A percentile compares a stretch with the other conserved stretches of the same genome.
Conservation (phyloP, 768 basidiomycete genomes). For the Amanita rimosa region DNA sequence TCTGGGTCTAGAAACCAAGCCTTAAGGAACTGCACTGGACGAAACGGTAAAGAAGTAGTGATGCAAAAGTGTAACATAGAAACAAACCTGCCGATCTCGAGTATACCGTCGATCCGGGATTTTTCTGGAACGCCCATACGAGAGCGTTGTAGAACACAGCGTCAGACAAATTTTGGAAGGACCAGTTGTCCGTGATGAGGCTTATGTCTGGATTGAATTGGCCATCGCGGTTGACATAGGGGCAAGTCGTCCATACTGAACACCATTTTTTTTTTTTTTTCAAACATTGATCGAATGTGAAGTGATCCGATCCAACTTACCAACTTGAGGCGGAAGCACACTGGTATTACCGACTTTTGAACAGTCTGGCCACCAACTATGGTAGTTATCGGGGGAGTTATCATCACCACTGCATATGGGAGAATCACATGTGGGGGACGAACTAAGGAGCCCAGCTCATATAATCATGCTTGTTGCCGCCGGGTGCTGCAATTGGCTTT, state of each 20-base stretch:
- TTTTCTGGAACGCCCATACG: constrained; percentile 31
- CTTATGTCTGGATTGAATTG: constrained; percentile 55
- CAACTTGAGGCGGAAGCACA: constrained; percentile 37
- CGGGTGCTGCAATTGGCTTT: constrained; percentile 36
- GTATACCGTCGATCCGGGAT: constrained; percentile 14
- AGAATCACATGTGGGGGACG: constrained; percentile 10
- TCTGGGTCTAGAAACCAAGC: constrained; percentile 49
- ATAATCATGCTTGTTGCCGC: constrained; percentile 48
- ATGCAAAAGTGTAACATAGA: not conserved
- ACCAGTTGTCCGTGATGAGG: constrained; percentile 41
- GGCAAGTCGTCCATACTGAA: constrained; percentile 48
- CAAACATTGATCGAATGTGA: not conserved
- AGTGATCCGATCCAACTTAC: constrained; percentile 17
- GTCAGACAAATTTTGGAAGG: constrained; percentile 44
- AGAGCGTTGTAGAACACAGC: constrained; percentile 52
- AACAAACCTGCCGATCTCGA: constrained; percentile 28
- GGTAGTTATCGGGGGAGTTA: not conserved
- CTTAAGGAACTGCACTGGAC: constrained; percentile 31
- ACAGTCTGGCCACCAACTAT: constrained; percentile 57
- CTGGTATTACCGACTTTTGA: constrained; percentile 46
- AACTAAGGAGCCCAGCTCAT: constrained; percentile 67
- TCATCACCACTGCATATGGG: not conserved
- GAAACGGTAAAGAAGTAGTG: not conserved
- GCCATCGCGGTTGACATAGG: constrained; percentile 46
- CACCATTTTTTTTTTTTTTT: no score